phyloP scores from a whole-genome alignment of 257 asterid genomes.

The Forsythia viridissima region DNA sequence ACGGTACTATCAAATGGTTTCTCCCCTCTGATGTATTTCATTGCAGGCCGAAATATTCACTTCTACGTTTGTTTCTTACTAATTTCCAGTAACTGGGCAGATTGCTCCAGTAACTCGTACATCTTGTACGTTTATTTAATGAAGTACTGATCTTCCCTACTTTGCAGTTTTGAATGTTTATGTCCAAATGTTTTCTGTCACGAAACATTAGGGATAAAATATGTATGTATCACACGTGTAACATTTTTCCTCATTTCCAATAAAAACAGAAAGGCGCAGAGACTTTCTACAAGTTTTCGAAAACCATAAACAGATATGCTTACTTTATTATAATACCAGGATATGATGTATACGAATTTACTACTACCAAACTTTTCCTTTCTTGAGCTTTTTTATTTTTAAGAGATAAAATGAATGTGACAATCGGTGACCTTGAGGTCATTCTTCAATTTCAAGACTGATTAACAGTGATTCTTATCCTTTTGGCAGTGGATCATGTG shows the following conservation, averaged over 20 bases:
- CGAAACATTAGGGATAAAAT: too few relatives aligned
- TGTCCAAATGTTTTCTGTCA: too few relatives aligned
- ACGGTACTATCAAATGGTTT: conserved; percentile 18
- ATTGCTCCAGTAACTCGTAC: too few relatives aligned
- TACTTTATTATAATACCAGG: not conserved
- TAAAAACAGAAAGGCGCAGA: not conserved
- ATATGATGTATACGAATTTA: not conserved
- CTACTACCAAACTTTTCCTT: not conserved
- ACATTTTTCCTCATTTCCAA: too few relatives aligned
- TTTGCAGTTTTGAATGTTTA: too few relatives aligned
- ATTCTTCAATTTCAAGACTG: conserved; percentile 5
- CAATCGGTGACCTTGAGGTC: not conserved
- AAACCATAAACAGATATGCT: not conserved
- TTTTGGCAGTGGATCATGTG: not conserved
- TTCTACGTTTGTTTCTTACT: too few relatives aligned
- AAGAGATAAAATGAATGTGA: not conserved
- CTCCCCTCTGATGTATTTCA: too few relatives aligned
- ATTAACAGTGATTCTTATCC: not conserved
- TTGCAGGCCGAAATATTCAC: too few relatives aligned
- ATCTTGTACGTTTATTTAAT: too few relatives aligned
- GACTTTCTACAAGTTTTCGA: not conserved
- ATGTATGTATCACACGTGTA: too few relatives aligned
- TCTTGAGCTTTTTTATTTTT: not conserved
- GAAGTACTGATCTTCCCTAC: too few relatives aligned
- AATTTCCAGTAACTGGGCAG: too few relatives aligned